phyloP scores from a whole-genome alignment of 1,284 basidiomycete genomes.

The Malassezia furfur region DNA sequence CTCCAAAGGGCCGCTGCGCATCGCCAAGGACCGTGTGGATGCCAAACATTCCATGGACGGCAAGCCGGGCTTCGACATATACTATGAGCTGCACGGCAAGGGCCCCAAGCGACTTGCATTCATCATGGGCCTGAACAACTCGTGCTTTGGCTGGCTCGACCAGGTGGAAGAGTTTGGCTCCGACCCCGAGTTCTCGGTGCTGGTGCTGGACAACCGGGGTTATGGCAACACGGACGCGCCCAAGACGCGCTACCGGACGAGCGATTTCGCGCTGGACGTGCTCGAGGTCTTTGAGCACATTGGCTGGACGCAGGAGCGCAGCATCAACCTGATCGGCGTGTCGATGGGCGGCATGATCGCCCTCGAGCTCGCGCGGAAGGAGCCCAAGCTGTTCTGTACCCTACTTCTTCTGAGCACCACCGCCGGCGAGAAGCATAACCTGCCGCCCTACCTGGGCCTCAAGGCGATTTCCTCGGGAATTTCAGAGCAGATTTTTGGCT shows the following conservation, averaged over 20 bases:
- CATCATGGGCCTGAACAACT: conserved; percentile 49
- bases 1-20: conserved; percentile 19
- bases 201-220: conserved; percentile 80
- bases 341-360: conserved; percentile 80
- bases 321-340: conserved; percentile 65
- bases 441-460: conserved; percentile 35
- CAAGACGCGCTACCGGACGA: conserved; percentile 51
- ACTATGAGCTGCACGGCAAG: conserved; percentile 46
- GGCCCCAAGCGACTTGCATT: conserved; percentile 32
- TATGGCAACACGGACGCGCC: conserved; percentile 69
- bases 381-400: conserved; percentile 21
- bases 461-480: conserved; percentile 43
- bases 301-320: conserved; percentile 60
- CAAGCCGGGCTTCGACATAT: conserved; percentile 32
- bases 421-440: conserved; percentile 20
- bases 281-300: conserved; percentile 60
- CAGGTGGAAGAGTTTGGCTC: conserved; percentile 46
- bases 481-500: conserved; percentile 39
- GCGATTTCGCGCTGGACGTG: conserved; percentile 68
- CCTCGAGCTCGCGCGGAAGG: conserved; percentile 37
- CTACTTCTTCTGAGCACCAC: conserved; percentile 39
- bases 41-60: conserved; percentile 11
- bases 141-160: conserved; percentile 47
- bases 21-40: conserved; percentile 22
- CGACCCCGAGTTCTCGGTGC: conserved; percentile 52